Evolutionary conservation across 371 early-diverging fungal species (phyloP).

Genomic region (Sporodiniella umbellata): DNA sequence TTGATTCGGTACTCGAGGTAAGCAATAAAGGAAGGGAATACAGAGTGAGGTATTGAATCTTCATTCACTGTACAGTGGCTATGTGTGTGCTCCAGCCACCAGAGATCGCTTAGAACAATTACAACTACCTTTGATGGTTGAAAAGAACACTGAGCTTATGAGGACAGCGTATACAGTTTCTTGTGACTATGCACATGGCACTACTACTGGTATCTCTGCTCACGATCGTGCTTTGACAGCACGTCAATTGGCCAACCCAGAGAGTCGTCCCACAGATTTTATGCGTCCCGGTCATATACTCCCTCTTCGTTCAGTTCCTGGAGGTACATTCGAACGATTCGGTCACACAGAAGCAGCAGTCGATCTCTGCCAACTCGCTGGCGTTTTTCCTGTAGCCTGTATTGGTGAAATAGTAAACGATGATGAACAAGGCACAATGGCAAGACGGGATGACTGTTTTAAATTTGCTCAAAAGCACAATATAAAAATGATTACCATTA

Average conservation of each 20-base stretch:
- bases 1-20: slow-evolving; percentile 89
- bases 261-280: slow-evolving; percentile 68
- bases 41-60: neutral
- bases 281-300: slow-evolving; percentile 93
- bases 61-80: slow-evolving; percentile 71
- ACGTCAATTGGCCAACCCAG: slow-evolving; percentile 71
- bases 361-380: slow-evolving; percentile 86
- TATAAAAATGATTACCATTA: slow-evolving; percentile 87
- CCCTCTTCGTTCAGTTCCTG: slow-evolving; percentile 79
- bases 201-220: slow-evolving; percentile 95
- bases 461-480: slow-evolving; percentile 79
- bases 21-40: neutral
- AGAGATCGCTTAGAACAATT: slow-evolving; percentile 77
- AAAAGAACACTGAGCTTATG: slow-evolving; percentile 81
- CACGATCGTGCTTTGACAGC: slow-evolving; percentile 85
- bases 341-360: slow-evolving; percentile 96
- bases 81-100: slow-evolving; percentile 85
- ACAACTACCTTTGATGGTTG: slow-evolving; percentile 91
- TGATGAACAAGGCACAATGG: slow-evolving; percentile 75
- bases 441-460: slow-evolving; percentile 88
- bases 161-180: slow-evolving; percentile 93
- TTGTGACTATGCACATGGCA: slow-evolving; percentile 80
- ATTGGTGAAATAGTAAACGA: slow-evolving; percentile 94
- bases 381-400: slow-evolving; percentile 78
- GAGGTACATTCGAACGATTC: slow-evolving; percentile 78